Evolutionary conservation across 75 land plant genomes (phyloP).

Genomic region (Picea sitchensis): DNA sequence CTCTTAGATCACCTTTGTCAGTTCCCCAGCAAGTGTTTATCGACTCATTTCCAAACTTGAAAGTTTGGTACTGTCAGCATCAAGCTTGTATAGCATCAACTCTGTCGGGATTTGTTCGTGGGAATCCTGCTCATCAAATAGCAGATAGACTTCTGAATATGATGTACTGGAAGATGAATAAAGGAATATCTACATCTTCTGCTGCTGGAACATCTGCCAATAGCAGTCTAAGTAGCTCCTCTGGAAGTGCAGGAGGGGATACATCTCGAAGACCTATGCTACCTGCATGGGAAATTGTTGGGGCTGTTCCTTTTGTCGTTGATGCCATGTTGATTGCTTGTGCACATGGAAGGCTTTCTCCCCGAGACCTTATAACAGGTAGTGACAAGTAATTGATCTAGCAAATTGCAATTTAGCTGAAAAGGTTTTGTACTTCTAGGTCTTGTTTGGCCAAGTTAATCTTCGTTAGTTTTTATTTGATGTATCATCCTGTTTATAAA

Average conservation of each 20-base stretch:
- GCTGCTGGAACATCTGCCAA: slow-evolving; percentile 43
- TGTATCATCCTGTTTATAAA: neutral
- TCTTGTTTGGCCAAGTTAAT: neutral
- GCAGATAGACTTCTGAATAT: slow-evolving; percentile 79
- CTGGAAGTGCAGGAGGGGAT: slow-evolving; percentile 59
- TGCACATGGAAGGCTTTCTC: slow-evolving; percentile 69
- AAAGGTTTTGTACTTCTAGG: neutral
- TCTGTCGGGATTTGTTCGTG: slow-evolving; percentile 79
- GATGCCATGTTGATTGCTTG: slow-evolving; percentile 92
- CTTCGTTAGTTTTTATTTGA: neutral
- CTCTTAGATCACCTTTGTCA: slow-evolving; percentile 17
- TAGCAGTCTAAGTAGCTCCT: slow-evolving; percentile 39
- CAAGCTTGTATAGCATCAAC: slow-evolving; percentile 88
- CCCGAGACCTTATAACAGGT: slow-evolving; percentile 98
- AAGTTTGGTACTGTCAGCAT: slow-evolving; percentile 87
- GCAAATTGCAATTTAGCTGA: neutral
- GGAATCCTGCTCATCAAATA: slow-evolving; percentile 74
- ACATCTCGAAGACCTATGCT: slow-evolving; percentile 51
- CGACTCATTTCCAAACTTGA: slow-evolving; percentile 80
- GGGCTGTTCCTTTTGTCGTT: slow-evolving; percentile 88
- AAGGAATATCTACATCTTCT: slow-evolving; percentile 33
- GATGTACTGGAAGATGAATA: slow-evolving; percentile 76
- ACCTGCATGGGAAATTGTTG: slow-evolving; percentile 92
- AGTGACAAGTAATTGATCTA: neutral
- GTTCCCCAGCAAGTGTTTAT: slow-evolving; percentile 43